These are phyloP conservation scores for Bacidia gigantensis DNA, from an alignment of 495 filamentous ascomycete genomes.

Conservation along the genomic window DNA sequence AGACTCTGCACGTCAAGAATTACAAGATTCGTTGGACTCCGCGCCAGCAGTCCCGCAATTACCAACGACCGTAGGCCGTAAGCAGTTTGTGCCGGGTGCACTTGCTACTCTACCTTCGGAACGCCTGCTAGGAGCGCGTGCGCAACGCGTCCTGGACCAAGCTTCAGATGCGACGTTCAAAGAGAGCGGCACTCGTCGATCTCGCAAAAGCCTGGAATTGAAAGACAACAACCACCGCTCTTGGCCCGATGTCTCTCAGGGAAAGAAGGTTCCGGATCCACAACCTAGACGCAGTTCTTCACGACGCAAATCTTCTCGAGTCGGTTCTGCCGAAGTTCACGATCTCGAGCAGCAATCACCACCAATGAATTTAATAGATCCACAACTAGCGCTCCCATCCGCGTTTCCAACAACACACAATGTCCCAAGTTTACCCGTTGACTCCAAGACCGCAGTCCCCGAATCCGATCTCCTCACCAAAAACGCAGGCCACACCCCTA, in stretches of 20 bases:
- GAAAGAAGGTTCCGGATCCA: background rate
- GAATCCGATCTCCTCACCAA: conserved; percentile 6
- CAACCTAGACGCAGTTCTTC: background rate
- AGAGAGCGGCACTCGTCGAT: background rate
- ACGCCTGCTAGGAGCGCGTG: conserved; percentile 32
- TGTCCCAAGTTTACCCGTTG: background rate
- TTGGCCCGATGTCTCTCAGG: background rate
- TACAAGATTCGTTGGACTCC: conserved; percentile 35
- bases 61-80: conserved; percentile 27
- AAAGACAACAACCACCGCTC: background rate
- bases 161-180: background rate
- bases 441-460: background rate
- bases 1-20: conserved; percentile 41
- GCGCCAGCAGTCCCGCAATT: conserved; percentile 24
- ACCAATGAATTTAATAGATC: background rate
- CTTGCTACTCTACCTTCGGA: conserved; percentile 49
- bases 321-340: too few relatives aligned
- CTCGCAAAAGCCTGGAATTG: background rate
- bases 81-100: conserved; percentile 41
- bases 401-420: background rate
- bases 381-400: background rate
- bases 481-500: conserved; percentile 1
- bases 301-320: background rate
- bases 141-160: background rate
- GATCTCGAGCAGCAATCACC: background rate